These are phyloP conservation scores for Antitrichia curtipendula DNA, from an alignment of 225 moss, liverwort and hornwort species.

Conservation along the genomic window DNA sequence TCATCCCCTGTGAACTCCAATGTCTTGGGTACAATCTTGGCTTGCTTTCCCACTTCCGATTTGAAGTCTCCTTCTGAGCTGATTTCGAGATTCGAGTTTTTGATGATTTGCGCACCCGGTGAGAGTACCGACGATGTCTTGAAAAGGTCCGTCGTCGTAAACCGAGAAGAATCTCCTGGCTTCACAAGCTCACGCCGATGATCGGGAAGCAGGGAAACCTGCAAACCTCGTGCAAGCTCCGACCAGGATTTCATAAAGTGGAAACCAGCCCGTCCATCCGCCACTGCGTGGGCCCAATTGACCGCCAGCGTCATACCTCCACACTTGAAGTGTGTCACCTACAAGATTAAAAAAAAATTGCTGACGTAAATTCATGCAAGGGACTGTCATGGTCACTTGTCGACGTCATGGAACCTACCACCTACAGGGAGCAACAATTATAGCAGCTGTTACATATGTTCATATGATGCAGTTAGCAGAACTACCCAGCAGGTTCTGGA, in stretches of 20 bases:
- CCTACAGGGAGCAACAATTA: not conserved
- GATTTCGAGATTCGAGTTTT: not conserved
- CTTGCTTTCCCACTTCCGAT: not conserved
- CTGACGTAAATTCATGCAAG: not conserved
- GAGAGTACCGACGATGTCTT: not conserved
- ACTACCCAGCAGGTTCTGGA: not conserved
- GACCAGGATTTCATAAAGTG: conserved; percentile 37
- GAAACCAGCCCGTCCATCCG: conserved; percentile 24
- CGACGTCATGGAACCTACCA: not conserved
- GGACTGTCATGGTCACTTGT: not conserved
- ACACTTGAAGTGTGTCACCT: conserved; percentile 4
- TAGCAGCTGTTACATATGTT: not conserved
- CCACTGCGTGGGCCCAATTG: conserved; percentile 20
- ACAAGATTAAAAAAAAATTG: not conserved
- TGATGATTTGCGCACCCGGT: not conserved
- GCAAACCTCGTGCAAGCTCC: conserved; percentile 11
- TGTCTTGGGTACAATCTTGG: not conserved
- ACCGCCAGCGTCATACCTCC: conserved; percentile 20
- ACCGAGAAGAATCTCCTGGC: not conserved
- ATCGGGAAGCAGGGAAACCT: not conserved
- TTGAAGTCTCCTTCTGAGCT: not conserved
- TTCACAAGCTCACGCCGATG: not conserved
- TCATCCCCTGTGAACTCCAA: not conserved
- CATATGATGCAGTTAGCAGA: not conserved
- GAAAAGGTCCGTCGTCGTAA: not conserved